Percentiles rank a stretch among this genome's conserved stretches.
phyloP scores from a whole-genome alignment of 352 stramenopile genomes.

The Phytophthora brassicae region DNA sequence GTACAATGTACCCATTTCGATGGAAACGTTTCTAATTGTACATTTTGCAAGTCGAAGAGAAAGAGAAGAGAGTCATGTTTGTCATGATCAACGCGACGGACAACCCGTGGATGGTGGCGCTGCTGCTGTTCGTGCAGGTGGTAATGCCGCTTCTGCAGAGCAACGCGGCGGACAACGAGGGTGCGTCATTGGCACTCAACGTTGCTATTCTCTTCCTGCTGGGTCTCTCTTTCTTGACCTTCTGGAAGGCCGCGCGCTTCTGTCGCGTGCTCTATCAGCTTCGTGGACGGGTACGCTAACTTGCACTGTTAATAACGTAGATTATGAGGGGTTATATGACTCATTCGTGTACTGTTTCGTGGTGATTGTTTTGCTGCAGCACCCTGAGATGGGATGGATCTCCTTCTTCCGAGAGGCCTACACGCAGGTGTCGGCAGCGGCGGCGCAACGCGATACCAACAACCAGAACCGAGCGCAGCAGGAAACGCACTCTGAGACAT shows the following conservation, averaged over 20 bases:
- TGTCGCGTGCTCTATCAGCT: slow-evolving; percentile 55
- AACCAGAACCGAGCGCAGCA: slow-evolving; percentile 40
- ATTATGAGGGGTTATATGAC: not conserved
- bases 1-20: slow-evolving; percentile 24
- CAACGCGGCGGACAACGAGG: slow-evolving; percentile 54
- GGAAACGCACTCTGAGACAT: slow-evolving; percentile 51
- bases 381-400: slow-evolving; percentile 58
- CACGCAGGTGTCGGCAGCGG: slow-evolving; percentile 37
- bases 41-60: slow-evolving; percentile 1
- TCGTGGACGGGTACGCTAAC: slow-evolving; percentile 28
- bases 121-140: slow-evolving; percentile 79
- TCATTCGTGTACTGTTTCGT: no score
- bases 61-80: slow-evolving; percentile 47
- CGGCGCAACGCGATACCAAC: slow-evolving; percentile 39
- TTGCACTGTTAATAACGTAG: not conserved
- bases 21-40: no score
- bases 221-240: slow-evolving; percentile 51
- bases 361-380: slow-evolving; percentile 25
- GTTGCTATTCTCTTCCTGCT: slow-evolving; percentile 61
- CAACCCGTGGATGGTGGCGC: slow-evolving; percentile 79
- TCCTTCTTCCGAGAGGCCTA: slow-evolving; percentile 63
- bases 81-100: slow-evolving; percentile 78
- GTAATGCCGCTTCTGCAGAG: slow-evolving; percentile 76
- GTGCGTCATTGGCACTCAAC: slow-evolving; percentile 52
- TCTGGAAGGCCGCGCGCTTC: slow-evolving; percentile 60